Conservation (phyloP, 2,329 filamentous ascomycete genomes). For the Fusarium humuli region DNA sequence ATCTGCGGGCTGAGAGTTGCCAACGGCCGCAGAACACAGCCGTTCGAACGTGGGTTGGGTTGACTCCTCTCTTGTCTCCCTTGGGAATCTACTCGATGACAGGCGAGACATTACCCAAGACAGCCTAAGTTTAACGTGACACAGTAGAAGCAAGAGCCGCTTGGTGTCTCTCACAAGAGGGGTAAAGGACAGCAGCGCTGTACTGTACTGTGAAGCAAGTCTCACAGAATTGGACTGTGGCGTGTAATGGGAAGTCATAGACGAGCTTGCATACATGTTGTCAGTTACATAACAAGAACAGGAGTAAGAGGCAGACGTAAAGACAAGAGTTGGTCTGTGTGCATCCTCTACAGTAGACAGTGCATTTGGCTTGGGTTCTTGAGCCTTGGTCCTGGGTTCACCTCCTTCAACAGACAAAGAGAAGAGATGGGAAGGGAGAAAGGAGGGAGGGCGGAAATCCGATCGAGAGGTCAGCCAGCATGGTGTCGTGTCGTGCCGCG, state of each 20-base stretch:
- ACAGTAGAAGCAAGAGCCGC: neutral
- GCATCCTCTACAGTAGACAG: neutral
- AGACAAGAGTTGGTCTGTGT: conserved; percentile 1
- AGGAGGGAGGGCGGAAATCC: conserved; percentile 7
- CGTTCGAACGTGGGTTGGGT: neutral
- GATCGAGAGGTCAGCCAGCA: conserved; percentile 27
- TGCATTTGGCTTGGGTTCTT: neutral
- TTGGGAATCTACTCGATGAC: conserved; percentile 1
- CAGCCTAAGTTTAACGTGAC: conserved; percentile 3
- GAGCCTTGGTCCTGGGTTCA: conserved; percentile 15
- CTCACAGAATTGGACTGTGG: conserved; percentile 21
- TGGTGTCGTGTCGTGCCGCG: conserved; percentile 13
- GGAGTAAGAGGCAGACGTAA: neutral
- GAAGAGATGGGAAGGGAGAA: neutral
- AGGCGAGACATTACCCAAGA: conserved; percentile 19
- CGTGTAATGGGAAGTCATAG: conserved; percentile 16
- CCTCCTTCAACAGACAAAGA: neutral
- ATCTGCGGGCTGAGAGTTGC: conserved; percentile 3
- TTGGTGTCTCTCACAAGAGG: conserved; percentile 9
- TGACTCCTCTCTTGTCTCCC: neutral
- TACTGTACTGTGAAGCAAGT: conserved; percentile 3
- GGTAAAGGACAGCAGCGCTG: neutral
- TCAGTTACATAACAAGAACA: neutral
- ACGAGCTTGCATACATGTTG: conserved; percentile 4
- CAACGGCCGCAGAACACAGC: conserved; percentile 17